Base-by-base conservation (phyloP, 192 early-diverging fungal species). In the Helicostylum pulchrum region DNA sequence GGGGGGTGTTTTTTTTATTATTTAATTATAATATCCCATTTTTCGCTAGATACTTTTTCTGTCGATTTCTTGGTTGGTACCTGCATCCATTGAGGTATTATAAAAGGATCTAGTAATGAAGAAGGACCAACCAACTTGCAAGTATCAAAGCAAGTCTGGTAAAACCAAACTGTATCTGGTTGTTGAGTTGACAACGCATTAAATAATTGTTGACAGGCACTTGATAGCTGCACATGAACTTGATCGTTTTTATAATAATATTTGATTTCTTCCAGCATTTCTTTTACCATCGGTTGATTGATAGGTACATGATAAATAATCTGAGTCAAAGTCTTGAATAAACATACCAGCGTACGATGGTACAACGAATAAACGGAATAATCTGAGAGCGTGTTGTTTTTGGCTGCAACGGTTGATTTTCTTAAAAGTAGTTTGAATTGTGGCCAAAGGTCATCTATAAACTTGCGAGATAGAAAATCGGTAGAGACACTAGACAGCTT, bases 371-470 rank as follows among this genome's bases (percentile, higher is more conserved):
- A 75, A 30, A 55, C 45, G 2, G 73, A 75, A 42, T 75, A 75
- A 34, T 34, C 57, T 14, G 12, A 39, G 0, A 39, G 0, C 1
- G 36, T 39, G 9, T 36, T 7, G 48, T 48, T 31, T 30, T 49
- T 57, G 54, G 34, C 65, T 53, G 36, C 3, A 14, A 32, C 42
- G 20, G 63, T 15, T 12, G 50, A 31, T 52, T 53, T 32, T 58
- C 31, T 31, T 42, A 79, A 46, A 12, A 73, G 26, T 8, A 26
- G 17, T 54, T 72, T 55, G 55, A 77, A 75, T 45, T 51, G 26
- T 48, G 81, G 81, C 81, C 78, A 83, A 17, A 83, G 63, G 50
- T 80, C 77, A 1, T 75, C 50, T 49, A 75, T 12, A 2, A 83
- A 42, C 57, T 78, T 72, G 26, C 67, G 31, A 7, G 67, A 62